Conservation (phyloP, 2,329 filamentous ascomycete genomes). For the Penicillium brasilianum region DNA sequence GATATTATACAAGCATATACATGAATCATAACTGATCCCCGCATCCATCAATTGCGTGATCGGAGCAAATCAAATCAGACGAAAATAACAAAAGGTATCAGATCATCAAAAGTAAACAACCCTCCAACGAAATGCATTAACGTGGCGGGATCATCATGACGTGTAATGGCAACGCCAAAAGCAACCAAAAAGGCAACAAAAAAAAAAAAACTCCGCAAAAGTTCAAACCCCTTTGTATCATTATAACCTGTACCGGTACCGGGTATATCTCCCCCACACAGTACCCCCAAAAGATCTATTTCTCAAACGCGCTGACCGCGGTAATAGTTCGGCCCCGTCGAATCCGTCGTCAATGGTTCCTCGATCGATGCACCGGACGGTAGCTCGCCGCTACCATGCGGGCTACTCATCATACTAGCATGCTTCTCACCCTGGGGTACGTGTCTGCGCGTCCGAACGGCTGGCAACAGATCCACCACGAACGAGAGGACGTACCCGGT, state of each 20-base stretch:
- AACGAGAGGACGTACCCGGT: conserved; percentile 88
- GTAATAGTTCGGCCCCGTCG: conserved; percentile 41
- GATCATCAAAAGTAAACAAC: background rate
- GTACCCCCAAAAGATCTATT: background rate
- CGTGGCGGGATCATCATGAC: conserved; percentile 5
- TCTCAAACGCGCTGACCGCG: conserved; percentile 36
- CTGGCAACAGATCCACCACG: conserved; percentile 83
- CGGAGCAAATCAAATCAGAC: background rate
- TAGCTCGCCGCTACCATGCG: conserved; percentile 25
- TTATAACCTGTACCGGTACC: background rate
- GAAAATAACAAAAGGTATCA: background rate
- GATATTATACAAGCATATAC: background rate
- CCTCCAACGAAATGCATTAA: conserved; percentile 1
- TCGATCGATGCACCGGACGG: conserved; percentile 36
- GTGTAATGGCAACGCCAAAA: conserved; percentile 2
- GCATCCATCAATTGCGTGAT: background rate
- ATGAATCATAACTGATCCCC: background rate
- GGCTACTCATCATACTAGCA: conserved; percentile 16
- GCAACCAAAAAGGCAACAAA: background rate
- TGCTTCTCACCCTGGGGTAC: conserved; percentile 50
- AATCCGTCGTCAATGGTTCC: conserved; percentile 46
- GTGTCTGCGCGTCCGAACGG: conserved; percentile 64
- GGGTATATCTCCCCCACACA: too few relatives aligned
- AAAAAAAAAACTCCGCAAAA: background rate
- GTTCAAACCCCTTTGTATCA: background rate